These are phyloP conservation scores for Starmerella apis DNA, from an alignment of 805 yeast genomes.

Conservation along the genomic window DNA sequence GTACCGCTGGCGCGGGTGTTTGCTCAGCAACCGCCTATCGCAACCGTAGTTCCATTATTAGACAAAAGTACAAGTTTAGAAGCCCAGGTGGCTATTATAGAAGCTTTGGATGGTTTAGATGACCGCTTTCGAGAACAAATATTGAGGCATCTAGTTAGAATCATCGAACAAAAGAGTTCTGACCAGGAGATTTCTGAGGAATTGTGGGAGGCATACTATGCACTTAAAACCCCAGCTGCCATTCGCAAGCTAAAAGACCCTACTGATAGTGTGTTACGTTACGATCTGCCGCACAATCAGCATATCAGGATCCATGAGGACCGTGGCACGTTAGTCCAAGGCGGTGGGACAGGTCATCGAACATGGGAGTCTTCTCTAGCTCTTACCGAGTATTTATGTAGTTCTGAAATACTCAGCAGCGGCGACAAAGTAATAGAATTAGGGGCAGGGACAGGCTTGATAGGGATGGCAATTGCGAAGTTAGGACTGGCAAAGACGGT, in stretches of 20 bases:
- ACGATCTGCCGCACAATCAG: conserved; percentile 6
- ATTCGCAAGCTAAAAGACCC: not conserved
- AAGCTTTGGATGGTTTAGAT: conserved; percentile 3
- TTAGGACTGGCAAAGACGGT: not conserved
- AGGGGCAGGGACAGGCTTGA: conserved; percentile 23
- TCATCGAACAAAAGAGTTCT: conserved; percentile 5
- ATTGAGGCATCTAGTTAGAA: conserved; percentile 3
- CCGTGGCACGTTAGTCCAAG: conserved; percentile 13
- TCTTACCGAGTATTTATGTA: conserved; percentile 15
- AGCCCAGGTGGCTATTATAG: conserved; percentile 5
- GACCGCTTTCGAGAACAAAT: conserved; percentile 9
- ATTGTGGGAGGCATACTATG: conserved; percentile 18
- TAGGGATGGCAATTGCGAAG: conserved; percentile 17
- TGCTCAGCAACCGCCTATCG: conserved; percentile 17
- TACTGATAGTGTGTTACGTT: conserved; percentile 1
- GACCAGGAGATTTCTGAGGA: conserved; percentile 15
- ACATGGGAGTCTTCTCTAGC: conserved; percentile 24
- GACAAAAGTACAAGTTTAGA: not conserved
- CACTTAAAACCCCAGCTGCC: conserved; percentile 11
- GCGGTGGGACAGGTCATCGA: conserved; percentile 22
- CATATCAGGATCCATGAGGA: conserved; percentile 11
- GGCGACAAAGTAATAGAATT: conserved; percentile 12
- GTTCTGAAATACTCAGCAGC: not conserved
- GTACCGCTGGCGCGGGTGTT: conserved; percentile 13
- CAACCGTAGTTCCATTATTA: conserved; percentile 11